Evolutionary conservation across 352 stramenopile genomes (phyloP), one percentile per base, ranked within the genome.

Genomic region (Phytophthora macrochlamydospora): DNA sequence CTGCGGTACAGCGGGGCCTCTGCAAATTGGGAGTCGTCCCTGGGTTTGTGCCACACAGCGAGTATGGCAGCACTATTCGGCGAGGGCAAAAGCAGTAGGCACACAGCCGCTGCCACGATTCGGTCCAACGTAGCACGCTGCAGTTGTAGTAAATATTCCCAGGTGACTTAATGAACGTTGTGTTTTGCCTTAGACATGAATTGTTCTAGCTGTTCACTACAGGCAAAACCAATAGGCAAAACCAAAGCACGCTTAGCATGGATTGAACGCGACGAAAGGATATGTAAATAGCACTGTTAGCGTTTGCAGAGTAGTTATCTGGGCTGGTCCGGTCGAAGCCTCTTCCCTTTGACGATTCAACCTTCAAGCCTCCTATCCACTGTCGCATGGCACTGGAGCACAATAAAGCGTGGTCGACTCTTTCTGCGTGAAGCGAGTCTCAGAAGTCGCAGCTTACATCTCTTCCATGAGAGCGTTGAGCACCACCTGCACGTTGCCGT

Each of bases 391-490:
- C 61, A 63, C 56, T 59, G 57, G 44, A 62, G 52, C 45, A 76
- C 54, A 56, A 30, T 57, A 46, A 69, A 57, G 48, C 52, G 56
- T 35, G 3, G 38, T 40, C 11, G 13, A 44, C 58, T 73, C 59
- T 49, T 62, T 59, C 62, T 64, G 24, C 60, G n/a, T 72, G 38
- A 49, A 71, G 61, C 62, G 51, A 67, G 57, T 51, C 18, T 13
- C 37, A 13, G 35, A 53, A 7, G 50, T 33, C 43, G 37, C 44
- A 29, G 64, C 75, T 80, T 91, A 91, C 78, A 87, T 81, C 63
- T 89, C 79, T 56, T 92, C 86, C 84, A 94, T 92, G 32, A 95
- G 51, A 43, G 81, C 73, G 76, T 95, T 93, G 24, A 95, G 29
- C 43, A 93, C 88, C 9, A 94, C 74, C 62, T 92, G 70, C 44